Conservation (phyloP, 2,329 filamentous ascomycete genomes). For the Cladophialophora psammophila region DNA sequence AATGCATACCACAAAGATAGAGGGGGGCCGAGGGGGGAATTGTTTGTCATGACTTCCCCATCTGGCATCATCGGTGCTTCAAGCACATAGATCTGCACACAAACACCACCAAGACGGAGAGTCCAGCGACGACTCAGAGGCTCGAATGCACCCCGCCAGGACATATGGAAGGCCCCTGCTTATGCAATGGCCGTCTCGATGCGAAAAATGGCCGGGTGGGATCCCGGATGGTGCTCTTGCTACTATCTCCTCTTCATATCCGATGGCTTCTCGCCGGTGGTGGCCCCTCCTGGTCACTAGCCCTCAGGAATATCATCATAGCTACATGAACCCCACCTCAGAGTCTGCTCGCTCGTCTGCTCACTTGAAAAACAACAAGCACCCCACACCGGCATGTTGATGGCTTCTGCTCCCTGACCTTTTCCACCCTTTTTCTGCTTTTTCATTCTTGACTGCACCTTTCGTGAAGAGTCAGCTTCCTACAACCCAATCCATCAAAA, state of each 20-base stretch:
- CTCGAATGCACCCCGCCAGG: background rate
- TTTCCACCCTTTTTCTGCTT: background rate
- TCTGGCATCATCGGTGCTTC: background rate
- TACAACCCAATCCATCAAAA: slow-evolving; percentile 24
- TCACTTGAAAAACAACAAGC: slow-evolving; percentile 11
- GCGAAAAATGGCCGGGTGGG: slow-evolving; percentile 11
- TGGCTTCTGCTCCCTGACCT: slow-evolving; percentile 1
- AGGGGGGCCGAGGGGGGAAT: background rate
- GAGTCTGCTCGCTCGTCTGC: background rate
- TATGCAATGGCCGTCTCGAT: slow-evolving; percentile 1
- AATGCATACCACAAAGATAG: too few relatives aligned
- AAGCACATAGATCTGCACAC: background rate
- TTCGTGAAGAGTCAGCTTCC: background rate
- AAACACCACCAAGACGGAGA: background rate
- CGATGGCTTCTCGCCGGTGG: background rate
- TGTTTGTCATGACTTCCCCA: background rate
- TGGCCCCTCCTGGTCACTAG: background rate
- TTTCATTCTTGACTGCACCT: background rate
- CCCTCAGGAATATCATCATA: slow-evolving; percentile 6
- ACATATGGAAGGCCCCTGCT: background rate
- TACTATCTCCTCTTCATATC: background rate
- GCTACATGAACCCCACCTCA: slow-evolving; percentile 17
- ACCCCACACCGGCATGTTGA: slow-evolving; percentile 20
- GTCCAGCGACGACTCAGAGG: background rate
- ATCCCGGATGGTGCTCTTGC: slow-evolving; percentile 10